Evolutionary conservation across 345 rosid genomes (phyloP).

Genomic region (Citrus inodora): DNA sequence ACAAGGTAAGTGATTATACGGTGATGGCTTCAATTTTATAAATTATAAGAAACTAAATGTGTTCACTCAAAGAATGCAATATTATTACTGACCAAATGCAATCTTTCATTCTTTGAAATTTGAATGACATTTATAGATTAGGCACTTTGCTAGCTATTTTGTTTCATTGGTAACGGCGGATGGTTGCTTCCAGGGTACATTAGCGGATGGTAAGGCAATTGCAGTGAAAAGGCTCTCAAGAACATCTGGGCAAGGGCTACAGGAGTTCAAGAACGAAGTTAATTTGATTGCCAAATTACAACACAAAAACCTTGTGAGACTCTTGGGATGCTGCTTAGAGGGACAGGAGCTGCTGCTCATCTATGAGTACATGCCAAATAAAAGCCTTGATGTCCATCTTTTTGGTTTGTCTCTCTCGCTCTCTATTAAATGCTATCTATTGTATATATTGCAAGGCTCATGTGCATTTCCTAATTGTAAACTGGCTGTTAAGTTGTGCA

Average conservation of each 20-base stretch:
- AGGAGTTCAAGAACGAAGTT: conserved; percentile 26
- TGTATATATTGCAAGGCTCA: background rate
- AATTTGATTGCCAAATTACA: conserved; percentile 18
- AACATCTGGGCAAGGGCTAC: conserved; percentile 22
- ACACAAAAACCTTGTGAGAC: conserved; percentile 26
- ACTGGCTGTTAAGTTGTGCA: background rate
- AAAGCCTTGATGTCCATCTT: conserved; percentile 21
- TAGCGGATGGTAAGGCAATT: conserved; percentile 3
- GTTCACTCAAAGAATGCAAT: background rate
- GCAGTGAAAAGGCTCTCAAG: conserved; percentile 16
- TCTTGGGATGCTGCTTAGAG: conserved; percentile 26
- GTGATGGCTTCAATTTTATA: background rate
- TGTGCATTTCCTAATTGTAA: background rate
- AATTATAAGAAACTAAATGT: background rate
- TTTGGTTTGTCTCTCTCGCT: conserved; percentile 18
- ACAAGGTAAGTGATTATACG: conserved; percentile 22
- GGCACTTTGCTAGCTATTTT: background rate
- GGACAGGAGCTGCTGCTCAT: conserved; percentile 14
- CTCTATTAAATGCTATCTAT: background rate
- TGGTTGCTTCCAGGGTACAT: background rate
- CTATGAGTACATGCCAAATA: conserved; percentile 28
- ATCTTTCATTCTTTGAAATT: background rate
- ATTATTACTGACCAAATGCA: background rate
- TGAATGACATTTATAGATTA: background rate
- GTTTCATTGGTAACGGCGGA: background rate